These are phyloP conservation scores for Beta lomatogona DNA, from an alignment of 179 eudicot genomes.

Conservation along the genomic window DNA sequence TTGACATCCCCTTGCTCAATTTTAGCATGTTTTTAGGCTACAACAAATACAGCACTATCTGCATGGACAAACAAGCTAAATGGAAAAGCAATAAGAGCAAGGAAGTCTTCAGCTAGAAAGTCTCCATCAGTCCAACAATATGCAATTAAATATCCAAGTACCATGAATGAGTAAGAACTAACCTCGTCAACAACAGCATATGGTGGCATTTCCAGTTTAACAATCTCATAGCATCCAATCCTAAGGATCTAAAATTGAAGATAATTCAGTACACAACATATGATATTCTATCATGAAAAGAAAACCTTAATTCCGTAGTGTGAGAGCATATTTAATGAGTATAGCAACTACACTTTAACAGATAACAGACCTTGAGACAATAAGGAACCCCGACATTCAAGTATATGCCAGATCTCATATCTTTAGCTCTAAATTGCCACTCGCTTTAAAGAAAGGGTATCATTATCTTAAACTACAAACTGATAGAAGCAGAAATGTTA, in stretches of 20 bases:
- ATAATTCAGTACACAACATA: neutral
- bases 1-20: neutral
- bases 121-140: neutral
- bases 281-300: neutral
- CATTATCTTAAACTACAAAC: neutral
- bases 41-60: neutral
- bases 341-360: neutral
- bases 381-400: neutral
- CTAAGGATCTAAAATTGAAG: conserved; percentile 68
- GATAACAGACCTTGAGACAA: neutral
- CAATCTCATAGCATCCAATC: conserved; percentile 87
- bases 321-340: neutral
- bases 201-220: conserved; percentile 91
- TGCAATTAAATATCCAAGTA: neutral
- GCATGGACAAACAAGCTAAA: neutral
- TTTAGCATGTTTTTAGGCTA: neutral
- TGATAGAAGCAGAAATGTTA: neutral
- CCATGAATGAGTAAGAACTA: conserved; percentile 9
- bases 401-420: neutral
- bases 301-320: neutral
- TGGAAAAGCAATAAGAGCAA: neutral
- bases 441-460: neutral
- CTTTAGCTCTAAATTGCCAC: neutral
- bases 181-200: conserved; percentile 99
- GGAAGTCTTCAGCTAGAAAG: neutral